Base-by-base conservation (phyloP, 306 rosid species). In the Sindora glabra region DNA sequence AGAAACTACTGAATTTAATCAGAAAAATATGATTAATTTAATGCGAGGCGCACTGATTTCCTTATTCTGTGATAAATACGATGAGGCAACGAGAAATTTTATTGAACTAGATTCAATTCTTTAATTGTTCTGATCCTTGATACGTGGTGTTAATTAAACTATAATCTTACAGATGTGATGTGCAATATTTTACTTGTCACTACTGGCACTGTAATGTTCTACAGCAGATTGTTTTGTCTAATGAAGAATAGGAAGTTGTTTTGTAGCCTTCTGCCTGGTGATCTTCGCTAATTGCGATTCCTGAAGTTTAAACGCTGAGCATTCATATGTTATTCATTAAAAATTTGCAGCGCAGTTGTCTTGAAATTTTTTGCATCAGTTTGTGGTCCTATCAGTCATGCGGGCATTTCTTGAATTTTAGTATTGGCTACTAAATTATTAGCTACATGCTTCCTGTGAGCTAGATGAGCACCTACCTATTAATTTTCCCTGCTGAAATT, bases 401-500 rank as follows among this genome's bases (percentile, higher is more conserved):
- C n/a, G n/a, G n/a, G n/a, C n/a, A n/a, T n/a, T n/a, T n/a, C n/a
- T n/a, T n/a, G n/a, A n/a, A n/a, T n/a, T 27, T 67, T 61, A 26
- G 29, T 36, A 21, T 33, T 63, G 60, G 33, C 24, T 38, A 16
- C 57, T 55, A 48, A 48, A 55, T 62, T 34, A 14, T 58, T 68
- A 62, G 26, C 41, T 51, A 15, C 17, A 21, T 50, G 62, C 48
- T 44, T 65, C 46, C 51, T 21, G 32, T 60, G 53, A 25, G 61
- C 36, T 29, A 64, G 48, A 53, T 46, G 42, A 66, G 27, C 27
- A 14, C 48, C 50, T n/a, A 15, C 16, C 26, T 67, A 59, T 16
- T 62, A 40, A 46, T 6, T 50, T 67, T 11, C 44, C 49, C 21
- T 44, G 55, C 47, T 49, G 57, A 37, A 67, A 66, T 62, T 74